phyloP scores from a whole-genome alignment of 2,329 filamentous ascomycete species.

The Plectosphaerella plurivora region DNA sequence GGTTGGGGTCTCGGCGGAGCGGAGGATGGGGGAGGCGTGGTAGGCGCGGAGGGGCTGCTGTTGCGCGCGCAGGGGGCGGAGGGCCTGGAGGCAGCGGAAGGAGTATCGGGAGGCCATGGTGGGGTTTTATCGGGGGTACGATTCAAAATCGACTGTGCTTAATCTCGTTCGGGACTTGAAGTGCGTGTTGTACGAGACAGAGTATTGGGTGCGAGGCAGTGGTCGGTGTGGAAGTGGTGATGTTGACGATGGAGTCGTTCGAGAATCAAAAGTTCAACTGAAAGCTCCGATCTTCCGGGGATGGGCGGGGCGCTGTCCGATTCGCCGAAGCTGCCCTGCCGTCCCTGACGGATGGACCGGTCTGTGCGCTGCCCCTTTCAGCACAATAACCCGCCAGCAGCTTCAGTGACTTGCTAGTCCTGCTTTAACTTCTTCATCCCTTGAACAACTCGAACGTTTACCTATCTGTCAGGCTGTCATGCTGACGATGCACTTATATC shows the following conservation, averaged over 20 bases:
- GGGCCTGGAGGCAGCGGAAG: conserved; percentile 14
- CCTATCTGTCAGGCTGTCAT: no score
- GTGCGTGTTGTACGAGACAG: no score
- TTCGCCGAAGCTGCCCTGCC: neutral
- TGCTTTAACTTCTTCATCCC: no score
- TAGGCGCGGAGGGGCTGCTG: neutral
- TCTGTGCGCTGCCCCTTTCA: no score
- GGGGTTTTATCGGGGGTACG: neutral
- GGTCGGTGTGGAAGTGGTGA: neutral
- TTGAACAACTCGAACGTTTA: no score
- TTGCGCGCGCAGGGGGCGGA: conserved; percentile 15
- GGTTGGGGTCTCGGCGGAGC: conserved; percentile 21
- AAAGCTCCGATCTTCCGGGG: neutral
- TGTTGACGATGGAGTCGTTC: neutral
- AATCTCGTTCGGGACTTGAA: no score
- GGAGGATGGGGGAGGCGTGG: conserved; percentile 10
- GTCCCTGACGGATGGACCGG: no score
- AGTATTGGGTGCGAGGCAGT: no score
- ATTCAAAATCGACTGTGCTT: no score
- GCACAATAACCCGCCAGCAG: no score
- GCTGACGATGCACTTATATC: no score
- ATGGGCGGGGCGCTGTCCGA: neutral
- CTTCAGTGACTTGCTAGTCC: no score
- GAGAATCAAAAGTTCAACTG: neutral
- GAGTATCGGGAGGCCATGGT: conserved; percentile 20